Percentiles rank a stretch among this genome's conserved stretches.
Evolutionary conservation across 2,329 filamentous ascomycete genomes (phyloP).

Genomic region (Thelonectria rubi): DNA sequence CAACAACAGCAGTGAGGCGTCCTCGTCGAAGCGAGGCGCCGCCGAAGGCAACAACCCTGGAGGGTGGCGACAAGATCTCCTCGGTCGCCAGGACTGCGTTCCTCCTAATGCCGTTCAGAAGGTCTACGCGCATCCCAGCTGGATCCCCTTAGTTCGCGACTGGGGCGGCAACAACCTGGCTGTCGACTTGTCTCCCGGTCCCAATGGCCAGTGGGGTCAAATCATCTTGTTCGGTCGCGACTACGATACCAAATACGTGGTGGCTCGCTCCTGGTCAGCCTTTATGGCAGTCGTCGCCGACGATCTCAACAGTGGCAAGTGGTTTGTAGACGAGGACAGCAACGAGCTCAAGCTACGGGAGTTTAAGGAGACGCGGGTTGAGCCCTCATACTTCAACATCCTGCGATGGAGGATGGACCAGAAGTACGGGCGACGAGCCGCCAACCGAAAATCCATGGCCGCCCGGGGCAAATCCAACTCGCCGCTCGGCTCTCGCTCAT

Average conservation of each 20-base stretch:
- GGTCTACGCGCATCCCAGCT: slow-evolving; percentile 90
- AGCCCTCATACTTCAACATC: slow-evolving; percentile 94
- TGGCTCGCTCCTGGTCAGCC: slow-evolving; percentile 89
- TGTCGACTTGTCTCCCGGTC: slow-evolving; percentile 90
- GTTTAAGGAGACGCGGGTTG: slow-evolving; percentile 88
- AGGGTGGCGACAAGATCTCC: slow-evolving; percentile 83
- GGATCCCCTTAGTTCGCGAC: slow-evolving; percentile 95
- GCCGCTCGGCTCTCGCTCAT: slow-evolving; percentile 58
- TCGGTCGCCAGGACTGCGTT: slow-evolving; percentile 86
- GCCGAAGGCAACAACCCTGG: slow-evolving; percentile 62
- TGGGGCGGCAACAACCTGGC: slow-evolving; percentile 99
- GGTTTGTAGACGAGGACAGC: slow-evolving; percentile 90
- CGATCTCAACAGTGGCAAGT: slow-evolving; percentile 88
- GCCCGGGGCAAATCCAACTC: slow-evolving; percentile 54
- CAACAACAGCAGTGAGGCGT: slow-evolving; percentile 71
- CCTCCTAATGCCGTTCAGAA: slow-evolving; percentile 88
- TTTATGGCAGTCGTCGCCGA: slow-evolving; percentile 90
- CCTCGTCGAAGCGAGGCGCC: slow-evolving; percentile 70
- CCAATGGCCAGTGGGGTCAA: slow-evolving; percentile 92
- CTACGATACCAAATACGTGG: slow-evolving; percentile 98
- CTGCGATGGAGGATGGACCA: slow-evolving; percentile 95
- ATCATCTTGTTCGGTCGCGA: slow-evolving; percentile 96
- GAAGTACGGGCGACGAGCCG: slow-evolving; percentile 79
- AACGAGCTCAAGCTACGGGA: slow-evolving; percentile 91
- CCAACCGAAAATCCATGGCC: slow-evolving; percentile 63